Evolutionary conservation across 2,329 filamentous ascomycete species (phyloP), one percentile per base, ranked within the genome.

Genomic region (Furcasterigmium furcatum): DNA sequence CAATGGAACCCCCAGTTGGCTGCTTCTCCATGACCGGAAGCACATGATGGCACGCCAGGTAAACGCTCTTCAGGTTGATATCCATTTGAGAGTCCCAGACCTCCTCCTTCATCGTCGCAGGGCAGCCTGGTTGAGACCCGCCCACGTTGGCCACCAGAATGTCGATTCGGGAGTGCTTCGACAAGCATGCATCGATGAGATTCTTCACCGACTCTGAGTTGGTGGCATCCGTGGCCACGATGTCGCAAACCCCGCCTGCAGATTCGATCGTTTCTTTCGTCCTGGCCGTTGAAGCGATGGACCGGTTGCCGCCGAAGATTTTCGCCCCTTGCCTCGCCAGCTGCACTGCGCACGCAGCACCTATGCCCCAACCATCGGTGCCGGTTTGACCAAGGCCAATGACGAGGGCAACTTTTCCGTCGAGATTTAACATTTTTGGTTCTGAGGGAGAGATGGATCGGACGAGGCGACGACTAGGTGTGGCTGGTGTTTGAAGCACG

Each of bases 101-200:
- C 2, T 67, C 64, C 44, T 81, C 76, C 0, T 46, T 38, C 65
- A 81, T 73, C 0, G 57, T 61, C 0, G 69, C 76, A 1, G 77
- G 72, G 24, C 68, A 67, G 0, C 77, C 77, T 0, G 70, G 71
- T 47, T 82, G 77, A 1, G 72, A 77, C 43, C 71, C 71, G 2
- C 80, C 81, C 4, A 83, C 80, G 43, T 83, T 83, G 51, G 81
- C 82, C 14, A 85, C 58, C 1, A 84, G 61, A 19, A 84, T 76
- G 50, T 84, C 80, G 44, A 83, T 75, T 6, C 74, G 69, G 9
- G 77, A 77, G 48, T 81, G 71, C 32, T 71, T 73, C 0, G 64
- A 56, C 16, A 79, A 54, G 38, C 77, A 81, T 0, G 70, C 68
- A 27, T 77, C 70, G 4, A 84, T 71, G 0, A 82, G 68, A 0